A percentile compares a stretch with the other conserved stretches of the same genome.
Evolutionary conservation across 768 basidiomycete species (phyloP).

Genomic region (Pisolithus marmoratus): DNA sequence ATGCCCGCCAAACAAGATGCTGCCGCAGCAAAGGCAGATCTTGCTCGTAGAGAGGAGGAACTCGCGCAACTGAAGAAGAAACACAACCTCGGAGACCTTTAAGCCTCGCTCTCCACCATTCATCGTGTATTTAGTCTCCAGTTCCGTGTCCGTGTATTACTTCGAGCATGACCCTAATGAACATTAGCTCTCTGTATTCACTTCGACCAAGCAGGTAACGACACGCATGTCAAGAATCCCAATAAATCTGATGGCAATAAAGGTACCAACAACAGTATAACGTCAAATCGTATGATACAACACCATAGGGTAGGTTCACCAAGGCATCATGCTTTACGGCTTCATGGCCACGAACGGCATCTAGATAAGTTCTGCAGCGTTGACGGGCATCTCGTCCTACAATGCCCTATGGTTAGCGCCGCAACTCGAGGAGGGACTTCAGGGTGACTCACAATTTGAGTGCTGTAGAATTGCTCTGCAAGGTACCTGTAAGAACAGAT

Average conservation of each 20-base stretch:
- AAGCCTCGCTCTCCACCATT: slow-evolving; percentile 18
- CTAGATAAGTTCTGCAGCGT: slow-evolving; percentile 95
- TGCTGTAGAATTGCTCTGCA: slow-evolving; percentile 93
- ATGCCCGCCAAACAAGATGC: slow-evolving; percentile 98
- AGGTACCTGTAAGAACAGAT: slow-evolving; percentile 8
- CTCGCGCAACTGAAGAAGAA: slow-evolving; percentile 80
- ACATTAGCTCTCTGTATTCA: no score
- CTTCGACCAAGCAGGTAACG: no score
- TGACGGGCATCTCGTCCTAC: slow-evolving; percentile 98
- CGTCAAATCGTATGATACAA: slow-evolving; percentile 4
- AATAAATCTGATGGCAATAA: slow-evolving; percentile 2
- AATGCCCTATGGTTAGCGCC: slow-evolving; percentile 18
- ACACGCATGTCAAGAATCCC: neutral
- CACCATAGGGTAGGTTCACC: slow-evolving; percentile 5
- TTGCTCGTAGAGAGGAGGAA: slow-evolving; percentile 89
- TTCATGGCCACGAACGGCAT: slow-evolving; percentile 1
- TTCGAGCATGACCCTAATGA: neutral
- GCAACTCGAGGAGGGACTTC: neutral
- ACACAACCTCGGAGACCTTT: slow-evolving; percentile 78
- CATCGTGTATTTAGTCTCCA: slow-evolving; percentile 9
- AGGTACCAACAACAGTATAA: slow-evolving; percentile 2
- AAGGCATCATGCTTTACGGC: slow-evolving; percentile 2
- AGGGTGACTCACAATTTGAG: slow-evolving; percentile 66
- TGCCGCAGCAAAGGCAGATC: slow-evolving; percentile 86
- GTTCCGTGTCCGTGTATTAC: neutral